A percentile compares a stretch with the other conserved stretches of the same genome.
Conservation (phyloP, 2,329 filamentous ascomycete species). For the Sclerotiophoma versabilis region DNA sequence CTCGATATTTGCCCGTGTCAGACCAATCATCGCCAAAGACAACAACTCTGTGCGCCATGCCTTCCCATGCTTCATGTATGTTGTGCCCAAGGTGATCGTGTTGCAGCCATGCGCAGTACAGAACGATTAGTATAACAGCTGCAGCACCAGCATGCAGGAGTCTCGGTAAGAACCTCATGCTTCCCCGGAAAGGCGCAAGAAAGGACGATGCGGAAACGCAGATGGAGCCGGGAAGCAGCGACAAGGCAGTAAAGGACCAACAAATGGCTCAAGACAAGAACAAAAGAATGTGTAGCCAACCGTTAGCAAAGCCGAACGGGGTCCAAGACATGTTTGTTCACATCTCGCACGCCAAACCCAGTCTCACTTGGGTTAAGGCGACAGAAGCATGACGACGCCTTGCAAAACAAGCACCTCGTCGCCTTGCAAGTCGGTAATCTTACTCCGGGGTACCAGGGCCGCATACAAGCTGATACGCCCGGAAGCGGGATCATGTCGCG, state of each 20-base stretch:
- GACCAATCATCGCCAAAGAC: conserved; percentile 52
- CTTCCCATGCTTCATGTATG: conserved; percentile 39
- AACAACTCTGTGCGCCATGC: conserved; percentile 41
- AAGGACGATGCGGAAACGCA: neutral
- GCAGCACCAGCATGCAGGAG: conserved; percentile 39
- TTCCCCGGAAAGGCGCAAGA: neutral
- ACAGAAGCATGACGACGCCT: conserved; percentile 34
- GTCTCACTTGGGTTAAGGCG: conserved; percentile 23
- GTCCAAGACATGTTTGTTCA: conserved; percentile 28
- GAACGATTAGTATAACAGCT: conserved; percentile 32
- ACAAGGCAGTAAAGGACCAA: conserved; percentile 10
- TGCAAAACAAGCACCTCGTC: conserved; percentile 14
- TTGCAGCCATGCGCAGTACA: conserved; percentile 43
- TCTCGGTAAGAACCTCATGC: conserved; percentile 44
- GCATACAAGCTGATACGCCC: conserved; percentile 14
- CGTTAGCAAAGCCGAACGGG: conserved; percentile 6
- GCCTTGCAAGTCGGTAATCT: conserved; percentile 7
- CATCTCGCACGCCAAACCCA: conserved; percentile 17
- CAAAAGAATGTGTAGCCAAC: conserved; percentile 4
- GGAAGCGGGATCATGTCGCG: conserved; percentile 25
- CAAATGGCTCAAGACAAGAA: conserved; percentile 4
- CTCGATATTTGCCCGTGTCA: conserved; percentile 46
- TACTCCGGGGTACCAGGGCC: conserved; percentile 12
- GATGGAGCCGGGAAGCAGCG: neutral
- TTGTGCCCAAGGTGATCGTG: conserved; percentile 35